These are phyloP conservation scores for Limnanthes douglasii DNA, from an alignment of 345 rosid species.

Conservation along the genomic window DNA sequence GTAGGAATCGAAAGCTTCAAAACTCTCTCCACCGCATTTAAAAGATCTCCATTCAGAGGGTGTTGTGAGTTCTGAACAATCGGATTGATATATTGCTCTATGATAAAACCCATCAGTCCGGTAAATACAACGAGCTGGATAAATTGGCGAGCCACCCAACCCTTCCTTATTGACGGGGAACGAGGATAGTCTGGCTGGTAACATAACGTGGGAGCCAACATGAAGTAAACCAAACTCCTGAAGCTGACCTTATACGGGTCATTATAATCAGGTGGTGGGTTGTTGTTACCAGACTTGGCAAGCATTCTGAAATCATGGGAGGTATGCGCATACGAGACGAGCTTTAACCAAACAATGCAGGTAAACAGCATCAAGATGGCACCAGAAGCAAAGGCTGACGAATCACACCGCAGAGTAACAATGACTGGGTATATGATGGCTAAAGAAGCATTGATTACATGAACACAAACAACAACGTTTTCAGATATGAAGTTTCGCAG, in stretches of 20 bases:
- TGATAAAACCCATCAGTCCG: slow-evolving; percentile 91
- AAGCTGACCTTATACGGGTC: slow-evolving; percentile 33
- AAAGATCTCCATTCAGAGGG: slow-evolving; percentile 76
- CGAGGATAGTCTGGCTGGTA: slow-evolving; percentile 96
- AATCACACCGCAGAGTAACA: slow-evolving; percentile 83
- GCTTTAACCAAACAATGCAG: slow-evolving; percentile 91
- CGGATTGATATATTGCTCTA: slow-evolving; percentile 98
- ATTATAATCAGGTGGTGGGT: slow-evolving; percentile 30
- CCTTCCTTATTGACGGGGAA: slow-evolving; percentile 54
- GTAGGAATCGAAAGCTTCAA: slow-evolving; percentile 95
- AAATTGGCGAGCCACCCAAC: slow-evolving; percentile 88
- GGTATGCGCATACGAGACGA: slow-evolving; percentile 93
- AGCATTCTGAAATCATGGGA: slow-evolving; percentile 64
- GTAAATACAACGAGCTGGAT: slow-evolving; percentile 72
- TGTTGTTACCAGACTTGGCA: slow-evolving; percentile 37
- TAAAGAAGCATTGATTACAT: slow-evolving; percentile 48
- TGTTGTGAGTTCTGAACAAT: slow-evolving; percentile 89
- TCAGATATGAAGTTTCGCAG: slow-evolving; percentile 39
- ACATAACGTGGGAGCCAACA: slow-evolving; percentile 95
- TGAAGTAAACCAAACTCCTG: slow-evolving; percentile 78
- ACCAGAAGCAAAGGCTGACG: slow-evolving; percentile 79
- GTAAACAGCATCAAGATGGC: slow-evolving; percentile 83
- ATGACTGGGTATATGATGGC: slow-evolving; percentile 65
- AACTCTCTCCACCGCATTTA: slow-evolving; percentile 84
- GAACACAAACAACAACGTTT: slow-evolving; percentile 52